These are phyloP conservation scores for Fusarium bactridioides DNA, from an alignment of 2,329 filamentous ascomycete genomes.

Conservation along the genomic window DNA sequence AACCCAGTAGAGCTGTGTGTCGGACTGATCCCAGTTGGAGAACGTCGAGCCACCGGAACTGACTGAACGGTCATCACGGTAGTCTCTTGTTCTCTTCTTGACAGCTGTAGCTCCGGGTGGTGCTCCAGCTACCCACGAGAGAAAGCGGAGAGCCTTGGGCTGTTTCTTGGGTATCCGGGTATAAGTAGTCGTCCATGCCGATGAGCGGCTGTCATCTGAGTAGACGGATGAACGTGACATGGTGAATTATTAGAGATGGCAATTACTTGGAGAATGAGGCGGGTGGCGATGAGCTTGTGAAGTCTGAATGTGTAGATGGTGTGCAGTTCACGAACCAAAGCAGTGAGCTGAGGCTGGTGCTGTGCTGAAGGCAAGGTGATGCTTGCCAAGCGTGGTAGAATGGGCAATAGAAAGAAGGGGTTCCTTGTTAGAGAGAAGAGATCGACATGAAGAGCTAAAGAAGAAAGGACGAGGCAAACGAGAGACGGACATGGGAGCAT, in stretches of 20 bases:
- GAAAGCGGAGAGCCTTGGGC: constrained; percentile 35
- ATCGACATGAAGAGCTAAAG: constrained; percentile 28
- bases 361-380: constrained; percentile 11
- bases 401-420: constrained; percentile 4
- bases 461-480: constrained; percentile 27
- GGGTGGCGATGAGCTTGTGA: constrained; percentile 14
- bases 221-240: constrained; percentile 34
- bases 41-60: constrained; percentile 31
- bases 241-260: not conserved
- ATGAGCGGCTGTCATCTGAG: constrained; percentile 37
- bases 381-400: constrained; percentile 11
- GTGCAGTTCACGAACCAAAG: constrained; percentile 25
- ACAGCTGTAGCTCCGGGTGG: constrained; percentile 35
- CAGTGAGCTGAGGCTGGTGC: constrained; percentile 5
- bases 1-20: constrained; percentile 41
- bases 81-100: constrained; percentile 42
- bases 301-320: not conserved
- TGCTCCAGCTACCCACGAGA: constrained; percentile 42
- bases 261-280: constrained; percentile 14
- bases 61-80: constrained; percentile 35
- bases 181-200: constrained; percentile 39
- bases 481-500: constrained; percentile 29
- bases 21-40: constrained; percentile 33
- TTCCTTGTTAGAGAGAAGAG: constrained; percentile 25
- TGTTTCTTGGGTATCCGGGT: constrained; percentile 38